Conservation (phyloP, 192 early-diverging fungal species). For the Linnemannia schmuckeri region DNA sequence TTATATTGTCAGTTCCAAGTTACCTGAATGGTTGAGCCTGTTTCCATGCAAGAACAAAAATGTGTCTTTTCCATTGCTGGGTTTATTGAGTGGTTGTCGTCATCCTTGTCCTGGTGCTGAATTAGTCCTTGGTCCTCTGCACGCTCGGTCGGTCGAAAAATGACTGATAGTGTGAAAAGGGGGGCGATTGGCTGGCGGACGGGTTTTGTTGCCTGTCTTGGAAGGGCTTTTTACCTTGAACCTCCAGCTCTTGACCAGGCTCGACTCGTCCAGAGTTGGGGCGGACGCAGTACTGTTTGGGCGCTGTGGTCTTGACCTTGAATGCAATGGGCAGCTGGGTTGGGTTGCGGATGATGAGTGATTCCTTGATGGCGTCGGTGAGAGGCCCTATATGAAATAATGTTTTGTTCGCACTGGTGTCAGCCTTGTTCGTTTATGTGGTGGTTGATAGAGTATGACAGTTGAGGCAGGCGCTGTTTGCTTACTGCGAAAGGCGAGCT, state of each 20-base stretch:
- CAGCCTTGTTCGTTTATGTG: background rate
- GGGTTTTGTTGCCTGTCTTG: too few relatives aligned
- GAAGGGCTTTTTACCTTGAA: slow-evolving; percentile 73
- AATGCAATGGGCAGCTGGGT: slow-evolving; percentile 84
- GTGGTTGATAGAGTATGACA: background rate
- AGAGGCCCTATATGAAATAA: slow-evolving; percentile 68
- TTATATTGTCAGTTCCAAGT: background rate
- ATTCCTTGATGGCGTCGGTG: slow-evolving; percentile 68
- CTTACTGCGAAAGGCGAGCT: slow-evolving; percentile 72
- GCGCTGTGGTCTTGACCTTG: slow-evolving; percentile 99
- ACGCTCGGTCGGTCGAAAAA: background rate
- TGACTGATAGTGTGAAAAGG: background rate
- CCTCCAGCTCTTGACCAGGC: slow-evolving; percentile 73
- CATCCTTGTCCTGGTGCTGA: background rate
- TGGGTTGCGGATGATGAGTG: slow-evolving; percentile 72
- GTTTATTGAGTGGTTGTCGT: background rate
- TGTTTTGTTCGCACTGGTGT: background rate
- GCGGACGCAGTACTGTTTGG: slow-evolving; percentile 96
- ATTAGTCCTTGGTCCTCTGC: background rate
- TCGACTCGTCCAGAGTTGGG: slow-evolving; percentile 91
- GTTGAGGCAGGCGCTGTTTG: background rate
- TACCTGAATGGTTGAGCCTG: background rate
- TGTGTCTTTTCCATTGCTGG: too few relatives aligned
- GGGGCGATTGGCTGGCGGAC: too few relatives aligned
- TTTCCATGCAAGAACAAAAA: background rate